Conservation (phyloP, 75 land plant species). For the Pseudotsuga menziesii region DNA sequence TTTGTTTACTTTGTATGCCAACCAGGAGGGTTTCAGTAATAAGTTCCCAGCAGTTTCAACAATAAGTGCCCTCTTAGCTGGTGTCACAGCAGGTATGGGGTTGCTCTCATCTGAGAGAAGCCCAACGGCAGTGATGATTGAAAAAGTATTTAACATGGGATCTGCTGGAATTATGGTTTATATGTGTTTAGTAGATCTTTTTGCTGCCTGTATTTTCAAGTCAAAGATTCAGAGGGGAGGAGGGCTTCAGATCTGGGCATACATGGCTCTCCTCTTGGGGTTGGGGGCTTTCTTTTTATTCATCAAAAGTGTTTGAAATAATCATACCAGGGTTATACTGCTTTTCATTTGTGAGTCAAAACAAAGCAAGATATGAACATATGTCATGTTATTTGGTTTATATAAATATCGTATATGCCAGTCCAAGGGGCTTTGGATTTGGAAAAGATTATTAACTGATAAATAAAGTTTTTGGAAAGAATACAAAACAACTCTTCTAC, state of each 20-base stretch:
- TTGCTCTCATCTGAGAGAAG: slow-evolving; percentile 25
- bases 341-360: no score
- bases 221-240: slow-evolving; percentile 18
- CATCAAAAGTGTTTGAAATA: slow-evolving; percentile 14
- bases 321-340: no score
- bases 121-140: slow-evolving; percentile 22
- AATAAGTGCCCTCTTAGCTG: slow-evolving; percentile 26
- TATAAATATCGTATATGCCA: no score
- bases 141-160: slow-evolving; percentile 22
- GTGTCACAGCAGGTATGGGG: slow-evolving; percentile 29
- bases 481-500: no score
- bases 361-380: no score
- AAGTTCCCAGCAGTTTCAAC: no score
- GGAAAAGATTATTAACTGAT: no score
- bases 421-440: no score
- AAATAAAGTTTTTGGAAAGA: no score
- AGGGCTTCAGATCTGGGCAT: slow-evolving; percentile 15
- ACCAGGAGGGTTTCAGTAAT: slow-evolving; percentile 21
- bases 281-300: slow-evolving; percentile 23
- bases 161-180: slow-evolving; percentile 37
- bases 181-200: slow-evolving; percentile 38
- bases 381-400: no score
- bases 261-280: slow-evolving; percentile 20
- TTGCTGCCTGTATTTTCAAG: slow-evolving; percentile 28
- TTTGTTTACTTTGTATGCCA: no score